Percentiles rank a stretch among this genome's conserved stretches.
These are phyloP conservation scores for Anisogramma anomala DNA, from an alignment of 2,329 filamentous ascomycete species.

Conservation along the genomic window DNA sequence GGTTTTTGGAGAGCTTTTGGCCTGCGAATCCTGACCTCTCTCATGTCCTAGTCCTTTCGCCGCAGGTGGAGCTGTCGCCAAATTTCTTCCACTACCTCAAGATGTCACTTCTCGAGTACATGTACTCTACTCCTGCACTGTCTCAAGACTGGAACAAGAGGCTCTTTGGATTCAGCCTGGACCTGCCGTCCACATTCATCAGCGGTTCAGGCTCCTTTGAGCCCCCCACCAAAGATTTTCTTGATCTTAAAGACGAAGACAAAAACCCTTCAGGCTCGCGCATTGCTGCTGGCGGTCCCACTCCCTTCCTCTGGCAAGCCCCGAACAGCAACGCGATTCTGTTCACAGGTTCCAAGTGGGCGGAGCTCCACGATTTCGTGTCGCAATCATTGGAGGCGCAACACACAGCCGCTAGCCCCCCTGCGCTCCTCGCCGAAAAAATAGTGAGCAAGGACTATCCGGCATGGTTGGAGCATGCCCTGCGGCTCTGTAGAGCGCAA, in stretches of 20 bases:
- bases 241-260: too few species aligned
- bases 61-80: conserved; percentile 67
- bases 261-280: too few species aligned
- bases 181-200: conserved; percentile 54
- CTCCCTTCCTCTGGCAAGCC: conserved; percentile 72
- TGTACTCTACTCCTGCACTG: conserved; percentile 47
- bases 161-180: conserved; percentile 70
- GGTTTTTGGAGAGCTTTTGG: conserved; percentile 82
- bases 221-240: conserved; percentile 26
- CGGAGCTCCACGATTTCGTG: conserved; percentile 71
- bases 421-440: conserved; percentile 38
- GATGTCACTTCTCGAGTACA: conserved; percentile 65
- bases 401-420: conserved; percentile 22
- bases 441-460: conserved; percentile 57
- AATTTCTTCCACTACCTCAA: conserved; percentile 69
- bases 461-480: conserved; percentile 65
- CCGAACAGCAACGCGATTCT: conserved; percentile 74
- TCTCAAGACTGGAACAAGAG: conserved; percentile 36
- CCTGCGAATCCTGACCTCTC: conserved; percentile 51
- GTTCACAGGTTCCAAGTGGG: conserved; percentile 77
- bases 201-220: conserved; percentile 48
- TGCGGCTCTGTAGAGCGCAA: conserved; percentile 63
- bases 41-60: conserved; percentile 75
- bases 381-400: conserved; percentile 45
- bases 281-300: conserved; percentile 26